Evolutionary conservation across 345 rosid species (phyloP), one percentile per base, ranked within the genome.

Genomic region (Cardiospermum halicacabum): DNA sequence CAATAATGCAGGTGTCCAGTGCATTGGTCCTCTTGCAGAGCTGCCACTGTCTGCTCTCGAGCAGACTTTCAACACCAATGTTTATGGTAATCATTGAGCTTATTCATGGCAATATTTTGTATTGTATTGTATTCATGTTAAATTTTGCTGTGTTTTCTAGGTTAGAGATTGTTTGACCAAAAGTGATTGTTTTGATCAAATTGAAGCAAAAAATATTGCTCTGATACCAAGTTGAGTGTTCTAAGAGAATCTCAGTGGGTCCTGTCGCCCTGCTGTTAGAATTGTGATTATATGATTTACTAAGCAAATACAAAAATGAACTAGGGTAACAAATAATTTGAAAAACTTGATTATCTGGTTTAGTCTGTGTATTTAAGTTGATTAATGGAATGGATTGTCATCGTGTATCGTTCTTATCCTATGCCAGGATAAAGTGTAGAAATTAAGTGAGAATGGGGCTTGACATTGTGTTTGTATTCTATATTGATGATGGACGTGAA

Each of bases 11-110:
- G 98, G 96, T 0, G 73, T 89, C 53, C 96, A 75, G 28, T 92
- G 98, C 45, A 83, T 92, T 15, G 98, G 88, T 30, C 98, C 96
- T 65, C 77, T 89, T 4, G 89, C 96, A 1, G 96, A 92, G 80
- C 32, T 87, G 19, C 92, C 98, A 0, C 37, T 87, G 7, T 70
- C 91, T 34, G 75, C 86, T 50, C 21, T 87, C 78, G 82, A 84
- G 57, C 59, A 70, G 18, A 79, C 95, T 4, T 87, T 84, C 75
- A 65, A 82, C 36, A 85, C 98, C 62, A 92, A 89, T 70, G 86
- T 92, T 34, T 89, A 72, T 42, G 98, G 98, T 89, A 77, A 63
- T 59, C 28, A 34, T 6, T 24, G 24, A 36, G 9, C 8, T 36
- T 26, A 37, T 12, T 45, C 12, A 1, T 13, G 13, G 4, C 22